phyloP scores from a whole-genome alignment of 345 rosid species.

The Eucalyptus marginata region DNA sequence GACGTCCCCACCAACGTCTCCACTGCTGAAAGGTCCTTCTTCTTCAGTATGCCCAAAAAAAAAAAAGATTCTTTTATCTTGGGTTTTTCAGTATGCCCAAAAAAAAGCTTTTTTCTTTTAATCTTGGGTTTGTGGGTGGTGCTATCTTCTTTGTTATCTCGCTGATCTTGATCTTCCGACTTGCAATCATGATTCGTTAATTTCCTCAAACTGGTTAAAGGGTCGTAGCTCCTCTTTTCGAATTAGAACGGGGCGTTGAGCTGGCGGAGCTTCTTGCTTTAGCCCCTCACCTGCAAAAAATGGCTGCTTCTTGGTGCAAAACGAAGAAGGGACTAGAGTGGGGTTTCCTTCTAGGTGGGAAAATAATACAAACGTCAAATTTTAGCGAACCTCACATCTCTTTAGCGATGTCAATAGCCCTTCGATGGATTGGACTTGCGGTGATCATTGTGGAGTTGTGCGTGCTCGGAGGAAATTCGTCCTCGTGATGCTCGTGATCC shows the following conservation, averaged over 20 bases:
- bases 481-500: neutral
- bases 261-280: neutral
- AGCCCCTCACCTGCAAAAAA: neutral
- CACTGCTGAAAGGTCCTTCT: slow-evolving; percentile 60
- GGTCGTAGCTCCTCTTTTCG: neutral
- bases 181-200: neutral
- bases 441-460: neutral
- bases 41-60: neutral
- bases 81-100: neutral
- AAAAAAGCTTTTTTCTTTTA: neutral
- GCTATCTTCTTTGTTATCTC: neutral
- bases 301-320: neutral
- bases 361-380: neutral
- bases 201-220: neutral
- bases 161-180: neutral
- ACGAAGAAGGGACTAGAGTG: neutral
- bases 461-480: neutral
- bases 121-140: neutral
- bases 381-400: neutral
- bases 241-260: neutral
- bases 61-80: too few species aligned
- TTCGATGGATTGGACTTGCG: neutral
- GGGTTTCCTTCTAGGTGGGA: neutral
- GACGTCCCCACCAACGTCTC: slow-evolving; percentile 61
- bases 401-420: neutral